These are phyloP conservation scores for Scedosporium apiospermum DNA, from an alignment of 2,329 filamentous ascomycete species.

Conservation along the genomic window DNA sequence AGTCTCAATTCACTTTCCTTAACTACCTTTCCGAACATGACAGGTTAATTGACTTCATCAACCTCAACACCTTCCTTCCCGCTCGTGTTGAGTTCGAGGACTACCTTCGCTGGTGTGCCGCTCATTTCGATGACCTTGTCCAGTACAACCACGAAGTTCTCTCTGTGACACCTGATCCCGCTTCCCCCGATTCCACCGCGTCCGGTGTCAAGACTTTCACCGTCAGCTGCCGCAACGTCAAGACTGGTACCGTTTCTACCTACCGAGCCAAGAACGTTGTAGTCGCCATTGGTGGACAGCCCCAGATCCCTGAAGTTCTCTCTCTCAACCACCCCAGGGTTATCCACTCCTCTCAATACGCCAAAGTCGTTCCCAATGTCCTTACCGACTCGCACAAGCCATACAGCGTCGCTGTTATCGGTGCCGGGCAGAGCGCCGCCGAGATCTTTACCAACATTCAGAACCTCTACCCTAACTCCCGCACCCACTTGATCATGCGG, in stretches of 20 bases:
- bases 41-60: conserved; percentile 83
- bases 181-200: conserved; percentile 15
- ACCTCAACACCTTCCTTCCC: conserved; percentile 80
- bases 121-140: conserved; percentile 64
- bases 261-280: conserved; percentile 57
- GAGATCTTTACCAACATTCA: conserved; percentile 93
- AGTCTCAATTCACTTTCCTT: conserved; percentile 87
- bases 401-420: conserved; percentile 75
- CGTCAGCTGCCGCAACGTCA: conserved; percentile 54
- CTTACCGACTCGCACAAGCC: conserved; percentile 37
- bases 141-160: conserved; percentile 71
- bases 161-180: conserved; percentile 52
- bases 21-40: conserved; percentile 82
- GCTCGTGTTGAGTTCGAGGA: conserved; percentile 86
- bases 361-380: conserved; percentile 50
- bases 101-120: conserved; percentile 88
- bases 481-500: conserved; percentile 71
- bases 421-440: conserved; percentile 84
- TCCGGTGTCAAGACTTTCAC: conserved; percentile 52
- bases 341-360: conserved; percentile 84
- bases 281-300: conserved; percentile 48
- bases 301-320: conserved; percentile 61
- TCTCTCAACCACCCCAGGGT: conserved; percentile 63
- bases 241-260: conserved; percentile 42
- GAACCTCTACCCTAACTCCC: conserved; percentile 69